Evolutionary conservation across 2,329 filamentous ascomycete genomes (phyloP).

Genomic region (Colletotrichum filicis): DNA sequence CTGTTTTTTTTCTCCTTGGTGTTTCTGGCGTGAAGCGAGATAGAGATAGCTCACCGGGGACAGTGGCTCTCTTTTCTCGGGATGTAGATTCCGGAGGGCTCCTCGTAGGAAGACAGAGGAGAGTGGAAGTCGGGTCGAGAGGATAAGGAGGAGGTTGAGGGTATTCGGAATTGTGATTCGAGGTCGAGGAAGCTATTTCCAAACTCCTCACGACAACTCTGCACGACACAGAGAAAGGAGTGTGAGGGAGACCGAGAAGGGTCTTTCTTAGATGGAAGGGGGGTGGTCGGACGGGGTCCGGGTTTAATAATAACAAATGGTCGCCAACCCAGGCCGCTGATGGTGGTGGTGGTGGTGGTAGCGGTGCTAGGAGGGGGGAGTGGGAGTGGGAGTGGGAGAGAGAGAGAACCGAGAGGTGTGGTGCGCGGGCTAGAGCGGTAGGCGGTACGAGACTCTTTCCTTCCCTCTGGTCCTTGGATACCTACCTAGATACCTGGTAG

Average conservation of each 20-base stretch:
- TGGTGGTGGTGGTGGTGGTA: slow-evolving; percentile 5
- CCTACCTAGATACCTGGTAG: background rate
- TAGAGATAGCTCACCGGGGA: slow-evolving; percentile 18
- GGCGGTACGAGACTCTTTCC: slow-evolving; percentile 1
- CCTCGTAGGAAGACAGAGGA: background rate
- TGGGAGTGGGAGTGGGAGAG: slow-evolving; percentile 4
- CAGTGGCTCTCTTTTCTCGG: slow-evolving; percentile 21
- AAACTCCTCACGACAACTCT: slow-evolving; percentile 34
- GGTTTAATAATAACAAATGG: slow-evolving; percentile 40
- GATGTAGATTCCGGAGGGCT: background rate
- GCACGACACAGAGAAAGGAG: slow-evolving; percentile 34
- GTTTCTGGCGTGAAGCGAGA: background rate
- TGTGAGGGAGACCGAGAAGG: slow-evolving; percentile 33
- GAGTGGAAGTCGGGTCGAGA: background rate
- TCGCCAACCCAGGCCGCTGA: slow-evolving; percentile 18
- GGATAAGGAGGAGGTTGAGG: background rate
- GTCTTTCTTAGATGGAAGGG: slow-evolving; percentile 34
- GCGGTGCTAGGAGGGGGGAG: background rate
- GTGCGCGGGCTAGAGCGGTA: slow-evolving; percentile 23
- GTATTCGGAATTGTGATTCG: slow-evolving; percentile 10
- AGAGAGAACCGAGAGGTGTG: background rate
- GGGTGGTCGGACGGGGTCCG: slow-evolving; percentile 39
- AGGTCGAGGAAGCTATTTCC: slow-evolving; percentile 36
- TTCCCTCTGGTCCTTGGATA: background rate
- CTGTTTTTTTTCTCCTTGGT: background rate